Evolutionary conservation across 176 grass and related monocot species (phyloP).

Genomic region (Eragrostis nindensis): DNA sequence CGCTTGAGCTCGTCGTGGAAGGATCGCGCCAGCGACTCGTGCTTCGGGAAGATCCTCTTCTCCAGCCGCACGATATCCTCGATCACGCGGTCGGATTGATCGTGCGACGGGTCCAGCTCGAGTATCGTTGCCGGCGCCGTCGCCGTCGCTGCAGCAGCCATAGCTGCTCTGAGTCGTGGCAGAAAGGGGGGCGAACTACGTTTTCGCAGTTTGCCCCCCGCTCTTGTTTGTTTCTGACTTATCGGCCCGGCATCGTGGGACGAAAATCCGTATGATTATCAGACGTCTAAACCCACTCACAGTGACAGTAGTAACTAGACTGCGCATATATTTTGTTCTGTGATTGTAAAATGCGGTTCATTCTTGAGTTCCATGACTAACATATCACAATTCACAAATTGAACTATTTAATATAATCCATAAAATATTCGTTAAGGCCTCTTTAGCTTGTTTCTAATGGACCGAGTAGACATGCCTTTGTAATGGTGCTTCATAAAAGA

Average conservation of each 20-base stretch:
- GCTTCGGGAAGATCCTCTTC: slow-evolving; percentile 88
- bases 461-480: too few species aligned
- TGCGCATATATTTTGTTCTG: too few species aligned
- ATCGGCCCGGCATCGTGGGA: background rate
- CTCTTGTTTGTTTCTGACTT: background rate
- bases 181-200: slow-evolving; percentile 7
- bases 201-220: slow-evolving; percentile 21
- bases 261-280: too few species aligned
- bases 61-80: slow-evolving; percentile 75
- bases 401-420: too few species aligned
- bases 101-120: slow-evolving; percentile 61
- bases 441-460: too few species aligned
- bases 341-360: too few species aligned
- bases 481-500: too few species aligned
- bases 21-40: slow-evolving; percentile 81
- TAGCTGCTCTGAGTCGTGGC: background rate
- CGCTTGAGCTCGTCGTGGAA: slow-evolving; percentile 73
- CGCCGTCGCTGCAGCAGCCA: slow-evolving; percentile 22
- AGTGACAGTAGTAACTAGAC: too few species aligned
- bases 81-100: slow-evolving; percentile 44
- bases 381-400: too few species aligned
- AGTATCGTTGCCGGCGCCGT: slow-evolving; percentile 58
- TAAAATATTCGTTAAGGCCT: too few species aligned
- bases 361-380: too few species aligned
- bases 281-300: too few species aligned